A percentile compares a stretch with the other conserved stretches of the same genome.
Evolutionary conservation across 148 eudicot species (phyloP).

Genomic region (Chenopodium berlandieri): DNA sequence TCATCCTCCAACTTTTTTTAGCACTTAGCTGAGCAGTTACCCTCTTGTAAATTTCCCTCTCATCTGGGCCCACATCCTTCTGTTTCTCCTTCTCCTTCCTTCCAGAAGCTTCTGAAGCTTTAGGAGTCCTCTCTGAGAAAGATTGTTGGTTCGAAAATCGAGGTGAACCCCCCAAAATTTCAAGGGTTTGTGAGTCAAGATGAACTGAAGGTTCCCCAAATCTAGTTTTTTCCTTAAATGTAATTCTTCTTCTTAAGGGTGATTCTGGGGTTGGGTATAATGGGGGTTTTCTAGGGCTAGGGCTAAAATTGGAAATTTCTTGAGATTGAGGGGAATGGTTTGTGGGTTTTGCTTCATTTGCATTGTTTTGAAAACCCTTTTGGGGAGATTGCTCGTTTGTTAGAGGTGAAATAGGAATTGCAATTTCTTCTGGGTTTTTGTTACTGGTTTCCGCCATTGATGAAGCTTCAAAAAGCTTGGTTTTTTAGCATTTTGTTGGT

Average conservation of each 20-base stretch:
- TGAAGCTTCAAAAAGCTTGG: background rate
- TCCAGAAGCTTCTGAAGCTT: slow-evolving; percentile 22
- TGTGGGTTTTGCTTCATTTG: slow-evolving; percentile 13
- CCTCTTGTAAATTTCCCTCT: slow-evolving; percentile 61
- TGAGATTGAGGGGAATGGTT: slow-evolving; percentile 32
- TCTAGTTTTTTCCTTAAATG: slow-evolving; percentile 49
- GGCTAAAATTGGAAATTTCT: slow-evolving; percentile 35
- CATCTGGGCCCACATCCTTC: slow-evolving; percentile 41
- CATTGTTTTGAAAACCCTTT: slow-evolving; percentile 12
- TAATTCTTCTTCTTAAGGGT: slow-evolving; percentile 36
- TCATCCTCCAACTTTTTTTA: slow-evolving; percentile 46
- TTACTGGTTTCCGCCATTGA: slow-evolving; percentile 20
- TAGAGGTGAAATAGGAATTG: slow-evolving; percentile 22
- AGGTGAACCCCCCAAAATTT: slow-evolving; percentile 22
- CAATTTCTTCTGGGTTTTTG: slow-evolving; percentile 23
- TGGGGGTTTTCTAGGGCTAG: slow-evolving; percentile 51
- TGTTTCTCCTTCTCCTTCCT: slow-evolving; percentile 25
- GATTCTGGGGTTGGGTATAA: slow-evolving; percentile 39
- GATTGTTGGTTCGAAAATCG: slow-evolving; percentile 13
- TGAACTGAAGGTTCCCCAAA: slow-evolving; percentile 71
- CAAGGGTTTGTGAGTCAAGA: slow-evolving; percentile 28
- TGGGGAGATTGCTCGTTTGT: slow-evolving; percentile 8
- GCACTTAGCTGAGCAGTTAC: slow-evolving; percentile 53
- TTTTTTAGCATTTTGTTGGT: background rate
- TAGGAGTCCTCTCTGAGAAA: slow-evolving; percentile 36